phyloP scores from a whole-genome alignment of 1,139 yeast genomes.

The Arxiozyma telluris region DNA sequence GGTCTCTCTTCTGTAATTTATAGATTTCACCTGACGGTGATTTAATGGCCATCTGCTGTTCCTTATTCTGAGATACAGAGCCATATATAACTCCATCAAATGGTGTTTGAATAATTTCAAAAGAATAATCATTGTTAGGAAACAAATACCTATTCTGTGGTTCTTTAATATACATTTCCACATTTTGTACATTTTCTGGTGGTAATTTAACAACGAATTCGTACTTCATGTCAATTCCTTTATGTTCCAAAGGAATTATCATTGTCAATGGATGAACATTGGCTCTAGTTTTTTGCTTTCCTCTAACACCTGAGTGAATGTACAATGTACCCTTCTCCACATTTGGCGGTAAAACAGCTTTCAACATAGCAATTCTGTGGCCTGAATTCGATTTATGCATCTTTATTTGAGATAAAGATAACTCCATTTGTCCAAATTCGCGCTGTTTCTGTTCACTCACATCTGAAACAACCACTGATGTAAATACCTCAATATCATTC shows the following conservation, averaged over 20 bases:
- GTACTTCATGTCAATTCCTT: slow-evolving; percentile 51
- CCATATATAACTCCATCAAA: slow-evolving; percentile 43
- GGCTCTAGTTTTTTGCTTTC: slow-evolving; percentile 49
- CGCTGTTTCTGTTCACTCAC: slow-evolving; percentile 10
- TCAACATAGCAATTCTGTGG: slow-evolving; percentile 62
- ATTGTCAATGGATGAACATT: slow-evolving; percentile 63
- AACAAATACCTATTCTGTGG: slow-evolving; percentile 69
- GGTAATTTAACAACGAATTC: slow-evolving; percentile 70
- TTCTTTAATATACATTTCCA: slow-evolving; percentile 71
- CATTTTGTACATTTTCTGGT: slow-evolving; percentile 54
- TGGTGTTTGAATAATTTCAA: slow-evolving; percentile 58
- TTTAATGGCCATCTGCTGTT: slow-evolving; percentile 54
- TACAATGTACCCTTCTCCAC: slow-evolving; percentile 64
- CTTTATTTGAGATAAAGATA: slow-evolving; percentile 64
- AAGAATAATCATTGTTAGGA: slow-evolving; percentile 51
- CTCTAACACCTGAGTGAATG: slow-evolving; percentile 63
- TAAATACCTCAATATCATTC: slow-evolving; percentile 52
- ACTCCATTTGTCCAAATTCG: slow-evolving; percentile 36
- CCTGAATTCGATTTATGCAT: slow-evolving; percentile 46
- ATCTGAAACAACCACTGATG: slow-evolving; percentile 28
- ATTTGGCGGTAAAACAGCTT: slow-evolving; percentile 68
- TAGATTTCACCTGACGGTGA: slow-evolving; percentile 77
- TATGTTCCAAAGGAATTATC: slow-evolving; percentile 70
- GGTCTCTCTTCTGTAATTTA: slow-evolving; percentile 46
- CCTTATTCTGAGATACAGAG: slow-evolving; percentile 31